These are phyloP conservation scores for Petunia axillaris DNA, from an alignment of 257 asterid genomes.

Conservation along the genomic window DNA sequence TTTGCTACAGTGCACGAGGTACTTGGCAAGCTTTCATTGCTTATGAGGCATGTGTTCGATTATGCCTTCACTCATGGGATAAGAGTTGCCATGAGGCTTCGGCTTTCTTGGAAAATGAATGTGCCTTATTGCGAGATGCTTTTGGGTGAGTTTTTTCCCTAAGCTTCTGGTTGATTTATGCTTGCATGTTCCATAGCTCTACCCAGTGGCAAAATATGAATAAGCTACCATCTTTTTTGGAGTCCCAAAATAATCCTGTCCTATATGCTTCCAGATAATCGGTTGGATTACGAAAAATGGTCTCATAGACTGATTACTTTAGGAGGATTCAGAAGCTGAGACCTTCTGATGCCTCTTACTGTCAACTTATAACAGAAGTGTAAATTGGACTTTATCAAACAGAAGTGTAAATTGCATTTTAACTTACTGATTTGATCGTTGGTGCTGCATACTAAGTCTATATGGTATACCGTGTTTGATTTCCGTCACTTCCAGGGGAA, in stretches of 20 bases:
- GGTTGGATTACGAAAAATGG: neutral
- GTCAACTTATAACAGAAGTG: neutral
- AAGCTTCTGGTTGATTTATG: neutral
- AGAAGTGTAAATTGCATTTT: neutral
- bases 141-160: conserved; percentile 61
- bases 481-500: neutral
- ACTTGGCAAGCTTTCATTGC: conserved; percentile 77
- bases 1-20: conserved; percentile 76
- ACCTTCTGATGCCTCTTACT: neutral
- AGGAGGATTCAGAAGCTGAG: neutral
- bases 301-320: neutral
- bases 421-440: neutral
- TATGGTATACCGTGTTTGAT: conserved; percentile 13
- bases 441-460: neutral
- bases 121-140: conserved; percentile 78
- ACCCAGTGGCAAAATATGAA: neutral
- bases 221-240: conserved; percentile 20
- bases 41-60: conserved; percentile 91
- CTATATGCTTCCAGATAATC: neutral
- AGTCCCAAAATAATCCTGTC: conserved; percentile 1
- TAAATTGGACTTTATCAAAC: neutral
- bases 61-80: conserved; percentile 94
- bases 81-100: conserved; percentile 78
- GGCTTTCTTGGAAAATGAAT: conserved; percentile 78
- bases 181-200: conserved; percentile 5